Evolutionary conservation across 345 rosid species (phyloP).

Genomic region (Syzygium oleosum): DNA sequence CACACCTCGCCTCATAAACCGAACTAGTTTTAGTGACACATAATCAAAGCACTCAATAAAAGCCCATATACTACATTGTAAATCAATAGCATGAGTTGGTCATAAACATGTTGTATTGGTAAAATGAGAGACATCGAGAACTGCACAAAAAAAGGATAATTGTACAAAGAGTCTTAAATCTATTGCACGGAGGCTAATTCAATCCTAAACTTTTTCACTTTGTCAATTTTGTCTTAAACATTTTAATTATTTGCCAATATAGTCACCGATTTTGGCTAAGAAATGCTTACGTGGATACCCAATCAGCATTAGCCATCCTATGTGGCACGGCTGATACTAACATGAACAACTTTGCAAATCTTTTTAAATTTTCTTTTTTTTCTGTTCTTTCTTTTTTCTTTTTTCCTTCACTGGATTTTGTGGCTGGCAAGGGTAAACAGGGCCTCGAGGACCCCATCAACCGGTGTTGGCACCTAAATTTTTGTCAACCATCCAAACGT

Average conservation of each 20-base stretch:
- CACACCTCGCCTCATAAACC: not conserved
- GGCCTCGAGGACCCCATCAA: not conserved
- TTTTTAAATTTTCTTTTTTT: not conserved
- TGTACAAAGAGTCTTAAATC: not conserved
- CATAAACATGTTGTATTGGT: not conserved
- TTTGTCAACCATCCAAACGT: no score
- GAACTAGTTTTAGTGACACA: not conserved
- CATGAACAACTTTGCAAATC: not conserved
- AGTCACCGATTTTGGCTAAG: not conserved
- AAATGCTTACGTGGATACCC: not conserved
- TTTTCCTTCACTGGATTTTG: not conserved
- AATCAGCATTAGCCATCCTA: not conserved
- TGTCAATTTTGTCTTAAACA: no score
- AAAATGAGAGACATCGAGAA: not conserved
- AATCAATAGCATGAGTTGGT: not conserved
- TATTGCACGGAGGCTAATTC: not conserved
- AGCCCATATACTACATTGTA: not conserved
- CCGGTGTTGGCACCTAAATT: no score
- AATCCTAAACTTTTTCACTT: not conserved
- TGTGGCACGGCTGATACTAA: rapidly evolving
- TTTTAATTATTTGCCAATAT: not conserved
- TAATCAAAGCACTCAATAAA: not conserved
- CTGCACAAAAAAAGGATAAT: not conserved
- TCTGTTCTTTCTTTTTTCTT: not conserved
- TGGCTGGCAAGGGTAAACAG: not conserved